Evolutionary conservation across 176 grass and related monocot species (phyloP).

Genomic region (Miscanthus lutarioriparius): DNA sequence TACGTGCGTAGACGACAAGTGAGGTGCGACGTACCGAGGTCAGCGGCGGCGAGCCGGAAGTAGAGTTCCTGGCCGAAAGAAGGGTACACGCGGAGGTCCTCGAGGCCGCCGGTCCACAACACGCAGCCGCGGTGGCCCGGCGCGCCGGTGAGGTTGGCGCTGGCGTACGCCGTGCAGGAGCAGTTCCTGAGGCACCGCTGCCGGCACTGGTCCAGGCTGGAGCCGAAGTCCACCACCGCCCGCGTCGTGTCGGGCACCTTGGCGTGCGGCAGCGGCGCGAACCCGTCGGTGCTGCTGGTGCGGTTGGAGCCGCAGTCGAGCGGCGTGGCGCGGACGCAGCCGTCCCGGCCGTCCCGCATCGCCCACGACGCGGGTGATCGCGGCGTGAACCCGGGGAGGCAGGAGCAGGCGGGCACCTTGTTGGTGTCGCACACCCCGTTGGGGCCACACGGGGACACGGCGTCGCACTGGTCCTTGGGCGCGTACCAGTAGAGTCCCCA

Average conservation of each 20-base stretch:
- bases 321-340: constrained; percentile 43
- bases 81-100: constrained; percentile 44
- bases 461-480: constrained; percentile 67
- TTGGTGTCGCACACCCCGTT: constrained; percentile 49
- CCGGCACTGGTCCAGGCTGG: constrained; percentile 40
- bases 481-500: constrained; percentile 68
- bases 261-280: constrained; percentile 42
- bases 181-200: constrained; percentile 47
- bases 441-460: constrained; percentile 34
- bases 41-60: constrained; percentile 49
- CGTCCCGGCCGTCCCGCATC: constrained; percentile 27
- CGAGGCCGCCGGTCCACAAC: constrained; percentile 49
- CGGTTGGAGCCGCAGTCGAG: constrained; percentile 24
- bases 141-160: constrained; percentile 40
- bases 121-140: constrained; percentile 53
- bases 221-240: constrained; percentile 24
- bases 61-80: constrained; percentile 57
- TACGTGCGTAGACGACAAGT: too few relatives aligned
- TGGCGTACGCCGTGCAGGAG: constrained; percentile 64
- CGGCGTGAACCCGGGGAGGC: constrained; percentile 52
- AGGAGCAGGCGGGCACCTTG: constrained; percentile 36
- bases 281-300: constrained; percentile 34
- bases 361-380: constrained; percentile 41
- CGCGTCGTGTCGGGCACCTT: constrained; percentile 54
- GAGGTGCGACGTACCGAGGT: constrained; percentile 50